phyloP scores from a whole-genome alignment of 768 basidiomycete species.

The Asterophora lycoperdoides region DNA sequence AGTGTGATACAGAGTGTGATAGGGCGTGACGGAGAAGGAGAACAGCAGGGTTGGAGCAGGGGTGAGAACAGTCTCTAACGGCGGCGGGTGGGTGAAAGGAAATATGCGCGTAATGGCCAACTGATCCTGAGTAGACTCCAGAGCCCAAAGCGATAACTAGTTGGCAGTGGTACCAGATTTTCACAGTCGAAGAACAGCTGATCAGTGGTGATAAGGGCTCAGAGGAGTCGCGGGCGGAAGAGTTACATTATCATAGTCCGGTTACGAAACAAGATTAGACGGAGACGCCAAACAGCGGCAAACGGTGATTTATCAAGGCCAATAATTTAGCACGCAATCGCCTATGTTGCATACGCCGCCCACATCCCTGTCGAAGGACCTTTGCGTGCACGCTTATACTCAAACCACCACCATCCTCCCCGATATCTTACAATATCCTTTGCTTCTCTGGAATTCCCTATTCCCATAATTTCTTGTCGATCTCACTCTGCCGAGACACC shows the following conservation, averaged over 20 bases:
- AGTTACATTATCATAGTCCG: no score
- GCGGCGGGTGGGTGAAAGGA: neutral
- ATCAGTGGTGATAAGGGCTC: no score
- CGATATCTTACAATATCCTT: neutral
- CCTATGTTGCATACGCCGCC: slow-evolving; percentile 8
- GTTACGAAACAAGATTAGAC: neutral
- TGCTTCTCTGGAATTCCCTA: neutral
- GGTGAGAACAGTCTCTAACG: neutral
- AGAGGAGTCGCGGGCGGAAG: no score
- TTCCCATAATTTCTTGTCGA: neutral
- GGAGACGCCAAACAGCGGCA: slow-evolving; percentile 9
- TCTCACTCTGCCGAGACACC: neutral
- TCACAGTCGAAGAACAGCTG: neutral
- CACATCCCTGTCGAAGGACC: slow-evolving; percentile 9
- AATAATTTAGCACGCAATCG: slow-evolving; percentile 14
- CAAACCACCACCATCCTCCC: slow-evolving; percentile 4
- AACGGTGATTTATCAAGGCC: slow-evolving; percentile 13
- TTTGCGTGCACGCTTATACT: slow-evolving; percentile 3
- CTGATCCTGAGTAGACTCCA: no score
- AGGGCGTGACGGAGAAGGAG: neutral
- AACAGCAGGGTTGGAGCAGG: slow-evolving; percentile 1
- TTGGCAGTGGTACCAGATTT: neutral
- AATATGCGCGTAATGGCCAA: neutral
- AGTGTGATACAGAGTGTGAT: no score
- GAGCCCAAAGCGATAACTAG: no score